Percentiles rank a stretch among this genome's conserved stretches.
These are phyloP conservation scores for Penicillium antarcticum DNA, from an alignment of 495 filamentous ascomycete genomes.

Conservation along the genomic window DNA sequence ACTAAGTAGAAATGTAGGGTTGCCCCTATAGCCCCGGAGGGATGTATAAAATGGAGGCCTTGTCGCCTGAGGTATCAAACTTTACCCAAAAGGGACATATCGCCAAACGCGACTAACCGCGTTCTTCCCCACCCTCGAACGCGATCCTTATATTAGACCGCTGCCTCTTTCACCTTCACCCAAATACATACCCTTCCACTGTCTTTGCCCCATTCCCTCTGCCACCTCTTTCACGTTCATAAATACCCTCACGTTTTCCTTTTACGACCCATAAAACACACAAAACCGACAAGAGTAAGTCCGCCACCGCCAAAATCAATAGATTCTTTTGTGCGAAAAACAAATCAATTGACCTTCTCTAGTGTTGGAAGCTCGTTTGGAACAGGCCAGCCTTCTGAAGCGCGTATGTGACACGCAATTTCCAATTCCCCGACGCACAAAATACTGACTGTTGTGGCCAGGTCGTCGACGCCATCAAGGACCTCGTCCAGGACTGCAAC, in stretches of 20 bases:
- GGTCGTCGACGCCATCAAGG: conserved; percentile 99
- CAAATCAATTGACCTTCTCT: conserved; percentile 14
- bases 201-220: not conserved
- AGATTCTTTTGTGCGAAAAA: conserved; percentile 10
- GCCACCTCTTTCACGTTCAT: not conserved
- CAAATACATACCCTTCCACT: conserved; percentile 12
- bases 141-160: conserved; percentile 30
- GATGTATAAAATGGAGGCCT: not conserved
- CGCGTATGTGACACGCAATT: conserved; percentile 57
- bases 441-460: conserved; percentile 30
- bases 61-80: conserved; percentile 22
- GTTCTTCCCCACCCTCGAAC: conserved; percentile 33
- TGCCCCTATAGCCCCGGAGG: too few relatives aligned
- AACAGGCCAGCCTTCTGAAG: conserved; percentile 92
- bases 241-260: not conserved
- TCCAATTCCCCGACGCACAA: not conserved
- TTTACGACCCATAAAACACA: not conserved
- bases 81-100: conserved; percentile 36
- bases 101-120: conserved; percentile 32
- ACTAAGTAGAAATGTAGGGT: too few relatives aligned
- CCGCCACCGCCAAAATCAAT: conserved; percentile 1
- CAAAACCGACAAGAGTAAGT: conserved; percentile 36
- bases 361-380: conserved; percentile 97
- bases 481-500: conserved; percentile 99
- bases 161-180: conserved; percentile 18